phyloP scores from a whole-genome alignment of 352 stramenopile genomes.

The Elongisporangium undulatum region DNA sequence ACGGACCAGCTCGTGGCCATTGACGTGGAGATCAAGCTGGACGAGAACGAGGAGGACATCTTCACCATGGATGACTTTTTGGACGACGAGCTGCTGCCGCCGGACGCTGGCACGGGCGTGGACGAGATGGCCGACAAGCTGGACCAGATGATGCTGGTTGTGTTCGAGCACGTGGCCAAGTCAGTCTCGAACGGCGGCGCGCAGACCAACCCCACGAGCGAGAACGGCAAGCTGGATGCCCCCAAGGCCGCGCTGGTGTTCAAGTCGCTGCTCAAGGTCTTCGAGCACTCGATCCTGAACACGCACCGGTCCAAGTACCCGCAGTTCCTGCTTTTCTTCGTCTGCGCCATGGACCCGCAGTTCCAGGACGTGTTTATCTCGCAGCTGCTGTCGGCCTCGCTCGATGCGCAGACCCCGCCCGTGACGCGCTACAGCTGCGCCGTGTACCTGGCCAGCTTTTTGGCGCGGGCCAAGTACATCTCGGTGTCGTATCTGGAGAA shows the following conservation, averaged over 20 bases:
- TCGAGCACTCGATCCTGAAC: conserved; percentile 82
- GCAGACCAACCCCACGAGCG: neutral
- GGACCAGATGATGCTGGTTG: conserved; percentile 84
- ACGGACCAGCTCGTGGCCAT: conserved; percentile 83
- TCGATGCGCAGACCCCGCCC: conserved; percentile 79
- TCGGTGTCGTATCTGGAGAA: conserved; percentile 91
- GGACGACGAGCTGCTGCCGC: conserved; percentile 69
- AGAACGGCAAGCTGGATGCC: conserved; percentile 18
- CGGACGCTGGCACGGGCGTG: conserved; percentile 30
- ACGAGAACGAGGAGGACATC: conserved; percentile 82
- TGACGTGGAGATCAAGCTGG: conserved; percentile 88
- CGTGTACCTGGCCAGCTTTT: conserved; percentile 95
- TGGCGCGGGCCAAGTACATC: conserved; percentile 94
- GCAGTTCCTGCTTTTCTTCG: conserved; percentile 90
- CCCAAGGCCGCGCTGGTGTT: conserved; percentile 62
- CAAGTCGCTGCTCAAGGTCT: conserved; percentile 78
- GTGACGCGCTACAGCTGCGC: conserved; percentile 91
- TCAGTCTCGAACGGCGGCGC: neutral
- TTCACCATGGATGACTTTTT: conserved; percentile 83
- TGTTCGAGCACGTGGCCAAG: conserved; percentile 76
- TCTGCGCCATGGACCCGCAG: conserved; percentile 69
- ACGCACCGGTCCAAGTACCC: conserved; percentile 93
- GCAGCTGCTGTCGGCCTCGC: conserved; percentile 65
- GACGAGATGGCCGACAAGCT: conserved; percentile 88
- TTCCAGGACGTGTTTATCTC: conserved; percentile 85